phyloP scores from a whole-genome alignment of 495 filamentous ascomycete species.

The Hypoxylon subgilvum region DNA sequence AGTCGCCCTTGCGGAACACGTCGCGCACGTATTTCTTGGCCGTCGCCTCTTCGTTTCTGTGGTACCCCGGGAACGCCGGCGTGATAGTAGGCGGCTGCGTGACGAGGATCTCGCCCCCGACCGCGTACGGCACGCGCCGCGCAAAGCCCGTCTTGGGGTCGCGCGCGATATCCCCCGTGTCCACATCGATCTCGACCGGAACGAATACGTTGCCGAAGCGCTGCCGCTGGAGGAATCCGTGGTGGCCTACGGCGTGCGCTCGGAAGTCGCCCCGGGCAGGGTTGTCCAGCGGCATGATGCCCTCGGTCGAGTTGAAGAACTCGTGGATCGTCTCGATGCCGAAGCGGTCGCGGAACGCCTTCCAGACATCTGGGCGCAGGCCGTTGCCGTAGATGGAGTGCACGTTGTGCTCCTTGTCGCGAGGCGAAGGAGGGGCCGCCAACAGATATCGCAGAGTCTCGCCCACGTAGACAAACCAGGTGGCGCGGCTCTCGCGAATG shows the following conservation, averaged over 20 bases:
- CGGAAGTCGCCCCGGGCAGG: constrained; percentile 65
- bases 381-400: constrained; percentile 78
- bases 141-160: constrained; percentile 72
- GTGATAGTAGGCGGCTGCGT: constrained; percentile 55
- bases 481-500: constrained; percentile 69
- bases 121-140: constrained; percentile 63
- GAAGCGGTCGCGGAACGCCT: constrained; percentile 68
- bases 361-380: constrained; percentile 78
- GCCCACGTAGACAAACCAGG: constrained; percentile 81
- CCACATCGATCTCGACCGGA: constrained; percentile 71
- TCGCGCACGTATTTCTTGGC: constrained; percentile 71
- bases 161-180: constrained; percentile 67
- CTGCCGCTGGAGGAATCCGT: constrained; percentile 64
- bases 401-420: constrained; percentile 70
- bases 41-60: constrained; percentile 68
- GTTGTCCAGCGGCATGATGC: constrained; percentile 65
- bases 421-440: constrained; percentile 65
- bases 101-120: constrained; percentile 79
- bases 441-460: constrained; percentile 80
- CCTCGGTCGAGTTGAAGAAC: constrained; percentile 72
- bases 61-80: constrained; percentile 71
- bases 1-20: constrained; percentile 75
- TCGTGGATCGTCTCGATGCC: constrained; percentile 64
- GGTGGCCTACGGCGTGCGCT: constrained; percentile 71
- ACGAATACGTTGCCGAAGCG: constrained; percentile 60